Base-by-base conservation (phyloP, 2,329 filamentous ascomycete genomes). In the Tympanopsis confertula region DNA sequence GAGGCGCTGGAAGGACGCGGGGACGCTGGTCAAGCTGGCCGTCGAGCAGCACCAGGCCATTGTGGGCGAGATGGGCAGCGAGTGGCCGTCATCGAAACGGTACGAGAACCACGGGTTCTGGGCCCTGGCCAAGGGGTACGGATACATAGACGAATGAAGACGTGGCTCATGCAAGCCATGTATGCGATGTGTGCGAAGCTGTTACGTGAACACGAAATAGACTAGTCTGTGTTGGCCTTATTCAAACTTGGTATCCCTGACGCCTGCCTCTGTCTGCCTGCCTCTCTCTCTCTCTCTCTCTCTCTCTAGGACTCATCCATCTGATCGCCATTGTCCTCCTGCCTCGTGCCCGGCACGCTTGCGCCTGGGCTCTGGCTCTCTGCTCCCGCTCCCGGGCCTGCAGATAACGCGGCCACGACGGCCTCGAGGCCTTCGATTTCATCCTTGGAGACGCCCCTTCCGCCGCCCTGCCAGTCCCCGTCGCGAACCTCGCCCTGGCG, bases 401-500 rank as follows among this genome's bases (percentile, higher is more conserved):
- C n/a, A n/a, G n/a, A n/a, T n/a, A 3, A 50, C 56, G 0, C 59
- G 3, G 57, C 53, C 18, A 67, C 65, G 3, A 74, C 56, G 38
- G 51, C 59, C 50, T 79, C 75, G 43, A 79, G 43, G 5, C 66
- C 68, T 43, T 75, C 71, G 1, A 78, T 72, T 50, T 80, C 74
- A 2, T 59, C 66, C 35, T 59, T 60, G 2, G 55, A 64, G 13
- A 75, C 47, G 19, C 56, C 64, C 42, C 65, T 56, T 4, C 72
- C 72, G 24, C 63, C 63, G 4, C 68, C 71, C 49, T 75, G 72
- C 72, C 73, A 77, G 52, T 80, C 74, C 10, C 76, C 77, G 49
- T 79, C 76, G 42, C 71, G 66, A 35, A 81, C 68, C 49, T 77
- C 77, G 10, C 78, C 78, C 42, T 70, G 61, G 4, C 61, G 54